These are phyloP conservation scores for Eutrema salsugineum DNA, from an alignment of 441 rosid species.

Conservation along the genomic window DNA sequence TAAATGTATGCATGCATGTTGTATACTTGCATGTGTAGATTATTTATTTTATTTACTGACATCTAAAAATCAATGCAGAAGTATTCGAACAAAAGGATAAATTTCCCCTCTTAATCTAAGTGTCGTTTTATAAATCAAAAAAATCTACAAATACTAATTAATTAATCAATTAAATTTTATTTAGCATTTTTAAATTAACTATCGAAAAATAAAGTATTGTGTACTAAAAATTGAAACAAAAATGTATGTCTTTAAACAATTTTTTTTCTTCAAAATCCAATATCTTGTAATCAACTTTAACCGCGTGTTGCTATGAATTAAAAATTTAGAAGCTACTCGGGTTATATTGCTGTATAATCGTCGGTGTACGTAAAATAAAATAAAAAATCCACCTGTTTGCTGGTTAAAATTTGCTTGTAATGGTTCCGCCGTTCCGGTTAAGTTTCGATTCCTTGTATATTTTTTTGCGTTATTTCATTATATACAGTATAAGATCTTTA, in stretches of 20 bases:
- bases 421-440: too few relatives aligned
- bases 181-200: neutral
- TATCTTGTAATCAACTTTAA: neutral
- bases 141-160: neutral
- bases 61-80: too few relatives aligned
- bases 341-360: neutral
- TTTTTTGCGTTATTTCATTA: too few relatives aligned
- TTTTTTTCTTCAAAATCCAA: neutral
- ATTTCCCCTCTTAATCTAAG: neutral
- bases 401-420: too few relatives aligned
- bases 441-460: too few relatives aligned
- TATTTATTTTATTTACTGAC: too few relatives aligned
- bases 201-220: neutral
- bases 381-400: too few relatives aligned
- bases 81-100: too few relatives aligned
- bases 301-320: neutral
- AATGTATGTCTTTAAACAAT: neutral
- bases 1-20: neutral
- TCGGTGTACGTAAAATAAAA: constrained; percentile 9
- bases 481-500: too few relatives aligned
- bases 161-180: neutral
- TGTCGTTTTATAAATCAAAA: neutral
- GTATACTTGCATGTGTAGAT: neutral
- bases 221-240: neutral
- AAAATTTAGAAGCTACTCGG: neutral